Percentiles rank a stretch among this genome's conserved stretches.
phyloP scores from a whole-genome alignment of 192 early-diverging fungal species.

The Podila minutissima region DNA sequence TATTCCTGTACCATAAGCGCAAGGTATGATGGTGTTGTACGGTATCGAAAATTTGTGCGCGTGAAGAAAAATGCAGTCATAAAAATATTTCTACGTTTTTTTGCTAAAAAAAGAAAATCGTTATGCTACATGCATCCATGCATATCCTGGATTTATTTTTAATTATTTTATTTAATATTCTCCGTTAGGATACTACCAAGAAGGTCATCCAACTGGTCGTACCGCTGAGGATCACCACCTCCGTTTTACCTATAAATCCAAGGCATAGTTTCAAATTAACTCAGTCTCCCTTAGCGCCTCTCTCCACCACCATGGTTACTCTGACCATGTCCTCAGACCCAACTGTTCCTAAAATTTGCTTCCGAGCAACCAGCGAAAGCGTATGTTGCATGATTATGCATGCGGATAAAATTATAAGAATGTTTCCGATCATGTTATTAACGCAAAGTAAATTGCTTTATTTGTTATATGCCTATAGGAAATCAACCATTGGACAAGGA shows the following conservation, averaged over 20 bases:
- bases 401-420: neutral
- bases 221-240: constrained; percentile 5
- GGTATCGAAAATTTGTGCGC: too few species aligned
- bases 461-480: constrained; percentile 14
- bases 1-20: constrained; percentile 30
- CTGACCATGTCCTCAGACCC: constrained; percentile 17
- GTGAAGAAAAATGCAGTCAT: too few species aligned
- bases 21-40: constrained; percentile 25
- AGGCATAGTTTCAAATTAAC: constrained; percentile 17
- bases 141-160: too few species aligned
- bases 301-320: constrained; percentile 23
- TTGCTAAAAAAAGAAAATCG: too few species aligned
- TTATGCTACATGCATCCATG: too few species aligned
- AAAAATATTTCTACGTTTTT: too few species aligned
- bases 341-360: constrained; percentile 11
- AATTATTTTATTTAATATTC: neutral
- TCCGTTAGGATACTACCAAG: constrained; percentile 26
- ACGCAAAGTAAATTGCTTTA: neutral
- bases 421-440: neutral
- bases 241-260: constrained; percentile 11
- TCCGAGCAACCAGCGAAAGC: constrained; percentile 40
- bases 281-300: neutral
- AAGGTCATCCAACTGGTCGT: constrained; percentile 12
- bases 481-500: constrained; percentile 31
- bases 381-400: constrained; percentile 8